Percentiles rank a stretch among this genome's conserved stretches.
phyloP scores from a whole-genome alignment of 1,284 basidiomycete genomes.

The Naganishia sp. region DNA sequence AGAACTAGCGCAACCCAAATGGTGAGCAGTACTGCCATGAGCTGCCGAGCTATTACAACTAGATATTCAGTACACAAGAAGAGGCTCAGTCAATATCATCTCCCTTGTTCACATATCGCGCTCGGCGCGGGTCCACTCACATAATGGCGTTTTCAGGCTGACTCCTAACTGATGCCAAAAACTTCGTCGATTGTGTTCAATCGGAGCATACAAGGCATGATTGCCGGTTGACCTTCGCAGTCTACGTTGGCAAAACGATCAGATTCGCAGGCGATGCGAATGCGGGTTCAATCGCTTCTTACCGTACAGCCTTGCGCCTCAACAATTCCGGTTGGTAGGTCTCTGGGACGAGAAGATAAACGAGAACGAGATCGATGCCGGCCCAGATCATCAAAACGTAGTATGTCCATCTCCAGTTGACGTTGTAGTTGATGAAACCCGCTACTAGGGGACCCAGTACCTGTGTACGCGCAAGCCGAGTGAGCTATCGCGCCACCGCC shows the following conservation, averaged over 20 bases:
- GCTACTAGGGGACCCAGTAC: slow-evolving; percentile 60
- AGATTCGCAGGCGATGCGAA: background rate
- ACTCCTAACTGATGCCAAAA: slow-evolving; percentile 58
- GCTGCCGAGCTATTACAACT: slow-evolving; percentile 70
- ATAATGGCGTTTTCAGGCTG: slow-evolving; percentile 69
- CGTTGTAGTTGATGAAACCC: slow-evolving; percentile 61
- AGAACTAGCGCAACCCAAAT: slow-evolving; percentile 67
- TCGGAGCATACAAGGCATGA: slow-evolving; percentile 61
- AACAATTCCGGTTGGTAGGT: slow-evolving; percentile 5
- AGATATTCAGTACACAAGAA: background rate
- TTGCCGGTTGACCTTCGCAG: slow-evolving; percentile 37
- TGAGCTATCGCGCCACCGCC: background rate
- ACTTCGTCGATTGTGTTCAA: slow-evolving; percentile 58
- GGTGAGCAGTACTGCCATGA: slow-evolving; percentile 72
- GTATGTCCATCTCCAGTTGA: slow-evolving; percentile 78
- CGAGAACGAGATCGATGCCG: background rate
- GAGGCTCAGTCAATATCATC: background rate
- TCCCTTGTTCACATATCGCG: too few species aligned
- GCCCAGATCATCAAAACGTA: slow-evolving; percentile 61
- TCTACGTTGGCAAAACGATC: background rate
- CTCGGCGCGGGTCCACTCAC: slow-evolving; percentile 56
- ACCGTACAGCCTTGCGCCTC: background rate
- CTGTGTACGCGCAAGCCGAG: slow-evolving; percentile 52
- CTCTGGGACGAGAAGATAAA: background rate
- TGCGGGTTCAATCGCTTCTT: background rate